A percentile compares a stretch with the other conserved stretches of the same genome.
Conservation (phyloP, 164 flowering plant species). For the Nymphaea thermarum region DNA sequence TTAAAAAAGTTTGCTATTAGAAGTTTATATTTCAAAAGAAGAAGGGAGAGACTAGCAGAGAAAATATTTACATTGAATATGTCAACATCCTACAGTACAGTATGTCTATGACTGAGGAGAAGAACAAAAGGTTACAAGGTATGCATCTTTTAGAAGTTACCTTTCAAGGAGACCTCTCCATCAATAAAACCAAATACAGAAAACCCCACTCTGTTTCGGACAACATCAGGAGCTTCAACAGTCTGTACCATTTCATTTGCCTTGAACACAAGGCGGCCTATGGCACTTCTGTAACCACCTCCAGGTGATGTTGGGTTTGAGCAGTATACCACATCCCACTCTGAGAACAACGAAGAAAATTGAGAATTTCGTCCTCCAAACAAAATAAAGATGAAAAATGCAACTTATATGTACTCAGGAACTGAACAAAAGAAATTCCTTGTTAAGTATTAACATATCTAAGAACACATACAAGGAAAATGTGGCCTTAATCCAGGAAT, state of each 20-base stretch:
- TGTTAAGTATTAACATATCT: too few relatives aligned
- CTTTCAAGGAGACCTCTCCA: constrained; percentile 86
- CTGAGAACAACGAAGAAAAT: constrained; percentile 20
- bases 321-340: constrained; percentile 96
- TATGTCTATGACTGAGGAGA: too few relatives aligned
- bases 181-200: constrained; percentile 67
- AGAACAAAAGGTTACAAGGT: too few relatives aligned
- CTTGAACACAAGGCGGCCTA: constrained; percentile 71
- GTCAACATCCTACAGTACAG: too few relatives aligned
- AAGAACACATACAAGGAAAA: background rate
- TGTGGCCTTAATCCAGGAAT: background rate
- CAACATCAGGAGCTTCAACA: constrained; percentile 75
- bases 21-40: too few relatives aligned
- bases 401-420: background rate
- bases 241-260: constrained; percentile 87
- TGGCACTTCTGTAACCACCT: constrained; percentile 78
- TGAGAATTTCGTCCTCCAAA: background rate
- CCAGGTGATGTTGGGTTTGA: constrained; percentile 92
- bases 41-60: too few relatives aligned
- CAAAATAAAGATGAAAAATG: background rate
- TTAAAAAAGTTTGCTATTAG: too few relatives aligned
- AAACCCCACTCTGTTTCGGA: constrained; percentile 69
- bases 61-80: too few relatives aligned
- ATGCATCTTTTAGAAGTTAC: constrained; percentile 17
- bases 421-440: background rate